These are phyloP conservation scores for Aspergillus latus DNA, from an alignment of 2,329 filamentous ascomycete genomes.

Conservation along the genomic window DNA sequence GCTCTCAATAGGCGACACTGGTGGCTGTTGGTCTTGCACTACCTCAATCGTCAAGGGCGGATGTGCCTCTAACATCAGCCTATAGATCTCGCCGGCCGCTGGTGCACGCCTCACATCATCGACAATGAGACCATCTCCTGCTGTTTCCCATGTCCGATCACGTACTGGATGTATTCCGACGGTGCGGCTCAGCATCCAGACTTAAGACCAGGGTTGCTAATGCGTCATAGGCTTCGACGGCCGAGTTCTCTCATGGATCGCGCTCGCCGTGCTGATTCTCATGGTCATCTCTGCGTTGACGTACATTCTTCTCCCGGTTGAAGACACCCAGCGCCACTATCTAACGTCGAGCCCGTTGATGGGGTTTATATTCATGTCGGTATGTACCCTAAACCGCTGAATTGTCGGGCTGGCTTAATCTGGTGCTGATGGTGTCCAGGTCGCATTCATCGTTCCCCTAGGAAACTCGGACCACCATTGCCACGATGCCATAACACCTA, in stretches of 20 bases:
- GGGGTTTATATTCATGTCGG: conserved; percentile 14
- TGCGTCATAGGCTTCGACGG: neutral
- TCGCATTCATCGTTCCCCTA: conserved; percentile 11
- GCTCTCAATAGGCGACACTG: neutral
- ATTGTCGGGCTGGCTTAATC: no score
- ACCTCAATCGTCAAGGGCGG: no score
- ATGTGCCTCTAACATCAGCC: neutral
- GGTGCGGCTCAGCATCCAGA: neutral
- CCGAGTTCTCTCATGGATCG: conserved; percentile 10
- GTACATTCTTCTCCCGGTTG: conserved; percentile 2
- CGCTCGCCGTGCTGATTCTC: conserved; percentile 5
- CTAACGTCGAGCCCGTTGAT: conserved; percentile 6
- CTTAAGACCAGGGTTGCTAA: neutral
- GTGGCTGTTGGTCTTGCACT: conserved; percentile 5
- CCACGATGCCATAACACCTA: conserved; percentile 10
- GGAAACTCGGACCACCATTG: conserved; percentile 1
- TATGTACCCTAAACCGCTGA: neutral
- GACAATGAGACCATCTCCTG: conserved; percentile 6
- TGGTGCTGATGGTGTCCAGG: neutral
- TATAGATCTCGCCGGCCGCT: conserved; percentile 8
- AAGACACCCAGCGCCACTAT: conserved; percentile 10
- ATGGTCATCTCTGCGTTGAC: conserved; percentile 10
- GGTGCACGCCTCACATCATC: conserved; percentile 3
- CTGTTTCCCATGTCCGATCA: conserved; percentile 14
- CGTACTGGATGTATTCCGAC: conserved; percentile 8